Percentiles rank a stretch among this genome's conserved stretches.
Conservation (phyloP, 345 rosid species). For the Gynandropsis gynandra region DNA sequence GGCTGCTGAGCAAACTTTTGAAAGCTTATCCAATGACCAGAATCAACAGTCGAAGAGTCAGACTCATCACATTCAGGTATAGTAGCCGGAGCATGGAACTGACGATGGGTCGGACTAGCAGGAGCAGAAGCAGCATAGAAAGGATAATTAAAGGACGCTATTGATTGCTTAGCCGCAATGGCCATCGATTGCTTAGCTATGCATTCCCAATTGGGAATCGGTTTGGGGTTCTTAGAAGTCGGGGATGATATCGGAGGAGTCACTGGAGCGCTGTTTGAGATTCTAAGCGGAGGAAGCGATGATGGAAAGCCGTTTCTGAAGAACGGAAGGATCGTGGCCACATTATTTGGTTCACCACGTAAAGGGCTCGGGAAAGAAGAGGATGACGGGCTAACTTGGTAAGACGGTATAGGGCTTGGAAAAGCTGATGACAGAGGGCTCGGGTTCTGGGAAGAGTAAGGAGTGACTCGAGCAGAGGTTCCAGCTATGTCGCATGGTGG, state of each 20-base stretch:
- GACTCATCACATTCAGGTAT: conserved; percentile 96
- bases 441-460: conserved; percentile 70
- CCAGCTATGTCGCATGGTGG: conserved; percentile 49
- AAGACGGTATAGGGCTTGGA: conserved; percentile 90
- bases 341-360: conserved; percentile 35
- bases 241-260: conserved; percentile 97
- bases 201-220: conserved; percentile 76
- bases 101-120: conserved; percentile 90
- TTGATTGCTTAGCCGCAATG: conserved; percentile 34
- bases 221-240: conserved; percentile 63
- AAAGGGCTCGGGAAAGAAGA: conserved; percentile 88
- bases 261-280: conserved; percentile 92
- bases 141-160: conserved; percentile 76
- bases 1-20: conserved; percentile 59
- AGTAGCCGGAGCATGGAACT: conserved; percentile 69
- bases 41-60: conserved; percentile 84
- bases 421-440: conserved; percentile 86
- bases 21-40: conserved; percentile 93
- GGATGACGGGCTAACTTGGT: conserved; percentile 82
- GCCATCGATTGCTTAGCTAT: conserved; percentile 75
- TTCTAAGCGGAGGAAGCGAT: conserved; percentile 85
- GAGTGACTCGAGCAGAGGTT: conserved; percentile 45
- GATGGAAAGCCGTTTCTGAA: conserved; percentile 60
- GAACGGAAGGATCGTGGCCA: conserved; percentile 51
- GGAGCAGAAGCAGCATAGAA: conserved; percentile 87